Percentiles rank a stretch among this genome's conserved stretches.
phyloP scores from a whole-genome alignment of 129 eudicot species.

The Tagetes erecta region DNA sequence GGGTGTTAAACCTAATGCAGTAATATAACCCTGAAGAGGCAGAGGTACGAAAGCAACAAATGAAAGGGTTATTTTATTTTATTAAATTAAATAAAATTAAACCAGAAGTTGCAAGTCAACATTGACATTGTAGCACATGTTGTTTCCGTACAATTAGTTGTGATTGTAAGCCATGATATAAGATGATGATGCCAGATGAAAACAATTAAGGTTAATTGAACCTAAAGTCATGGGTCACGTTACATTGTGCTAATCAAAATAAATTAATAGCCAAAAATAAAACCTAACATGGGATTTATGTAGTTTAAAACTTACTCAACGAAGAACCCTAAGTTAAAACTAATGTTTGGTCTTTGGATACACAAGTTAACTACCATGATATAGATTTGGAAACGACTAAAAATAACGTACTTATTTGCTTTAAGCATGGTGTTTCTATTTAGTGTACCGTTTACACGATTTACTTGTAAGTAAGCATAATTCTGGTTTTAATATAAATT shows the following conservation, averaged over 20 bases:
- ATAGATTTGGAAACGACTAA: too few relatives aligned
- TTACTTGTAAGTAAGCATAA: too few relatives aligned
- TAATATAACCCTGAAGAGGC: slow-evolving; percentile 25
- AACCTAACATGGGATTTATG: neutral
- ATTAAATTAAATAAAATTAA: slow-evolving; percentile 11
- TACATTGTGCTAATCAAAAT: neutral
- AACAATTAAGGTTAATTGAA: slow-evolving; percentile 9
- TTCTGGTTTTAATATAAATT: too few relatives aligned
- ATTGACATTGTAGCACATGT: slow-evolving; percentile 46
- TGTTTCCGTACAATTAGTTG: slow-evolving; percentile 37
- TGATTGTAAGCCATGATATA: slow-evolving; percentile 13
- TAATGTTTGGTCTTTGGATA: too few relatives aligned
- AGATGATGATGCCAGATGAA: slow-evolving; percentile 10
- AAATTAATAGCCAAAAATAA: neutral
- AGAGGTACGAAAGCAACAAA: slow-evolving; percentile 19
- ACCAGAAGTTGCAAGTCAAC: slow-evolving; percentile 28
- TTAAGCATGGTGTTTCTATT: too few relatives aligned
- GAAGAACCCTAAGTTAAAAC: neutral
- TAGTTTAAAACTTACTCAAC: neutral
- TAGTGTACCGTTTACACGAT: too few relatives aligned
- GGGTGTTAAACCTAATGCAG: neutral
- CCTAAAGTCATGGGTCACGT: slow-evolving; percentile 30
- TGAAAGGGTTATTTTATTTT: slow-evolving; percentile 23
- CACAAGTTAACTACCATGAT: too few relatives aligned
- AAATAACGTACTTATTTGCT: too few relatives aligned